These are phyloP conservation scores for Gonium pectorale DNA, from an alignment of 139 green algal species.

Conservation along the genomic window DNA sequence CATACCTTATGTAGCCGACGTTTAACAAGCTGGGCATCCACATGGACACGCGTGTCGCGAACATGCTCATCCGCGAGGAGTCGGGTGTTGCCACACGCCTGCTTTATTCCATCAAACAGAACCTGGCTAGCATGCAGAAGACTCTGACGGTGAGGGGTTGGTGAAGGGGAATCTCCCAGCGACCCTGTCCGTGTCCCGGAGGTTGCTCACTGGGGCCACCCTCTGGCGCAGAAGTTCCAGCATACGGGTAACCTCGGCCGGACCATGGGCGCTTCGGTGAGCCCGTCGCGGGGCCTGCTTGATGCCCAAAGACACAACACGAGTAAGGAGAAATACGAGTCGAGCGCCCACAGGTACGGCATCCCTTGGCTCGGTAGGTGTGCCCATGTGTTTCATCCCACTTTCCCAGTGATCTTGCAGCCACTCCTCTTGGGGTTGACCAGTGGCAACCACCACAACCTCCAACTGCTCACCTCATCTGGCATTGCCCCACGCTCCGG, in stretches of 20 bases:
- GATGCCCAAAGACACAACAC: conserved; percentile 65
- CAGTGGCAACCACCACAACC: too few relatives aligned
- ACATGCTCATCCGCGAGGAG: conserved; percentile 74
- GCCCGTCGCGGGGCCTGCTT: conserved; percentile 63
- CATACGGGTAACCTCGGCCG: conserved; percentile 56
- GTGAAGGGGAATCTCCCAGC: too few relatives aligned
- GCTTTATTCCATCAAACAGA: conserved; percentile 75
- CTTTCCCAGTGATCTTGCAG: too few relatives aligned
- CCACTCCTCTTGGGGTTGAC: too few relatives aligned
- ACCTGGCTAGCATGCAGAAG: conserved; percentile 57
- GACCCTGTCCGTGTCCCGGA: not conserved
- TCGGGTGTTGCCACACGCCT: conserved; percentile 69
- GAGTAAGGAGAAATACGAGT: conserved; percentile 53
- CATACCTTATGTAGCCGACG: conserved; percentile 51
- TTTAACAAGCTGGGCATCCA: conserved; percentile 71
- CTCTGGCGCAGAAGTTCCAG: conserved; percentile 53
- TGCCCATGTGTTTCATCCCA: too few relatives aligned
- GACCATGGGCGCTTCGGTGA: conserved; percentile 50
- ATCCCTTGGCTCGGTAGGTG: too few relatives aligned
- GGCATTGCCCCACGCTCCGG: too few relatives aligned
- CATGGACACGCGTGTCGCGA: conserved; percentile 67
- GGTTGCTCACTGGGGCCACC: not conserved
- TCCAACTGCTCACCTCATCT: too few relatives aligned
- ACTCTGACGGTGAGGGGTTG: conserved; percentile 55
- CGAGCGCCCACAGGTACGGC: conserved; percentile 54